phyloP scores from a whole-genome alignment of 768 basidiomycete genomes.

The Filobasidium floriforme region DNA sequence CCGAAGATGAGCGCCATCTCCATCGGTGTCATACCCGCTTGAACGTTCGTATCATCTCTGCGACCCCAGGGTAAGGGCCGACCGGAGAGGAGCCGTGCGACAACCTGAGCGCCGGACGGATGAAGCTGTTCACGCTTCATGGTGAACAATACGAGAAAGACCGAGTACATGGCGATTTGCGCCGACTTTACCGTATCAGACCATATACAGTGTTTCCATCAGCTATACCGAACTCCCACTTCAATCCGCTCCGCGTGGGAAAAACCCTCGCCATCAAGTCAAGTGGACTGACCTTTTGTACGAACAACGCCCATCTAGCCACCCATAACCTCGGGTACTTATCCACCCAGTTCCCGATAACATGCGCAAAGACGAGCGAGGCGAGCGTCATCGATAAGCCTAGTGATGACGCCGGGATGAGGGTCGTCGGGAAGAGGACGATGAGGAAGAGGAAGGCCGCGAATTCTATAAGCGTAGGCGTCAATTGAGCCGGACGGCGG shows the following conservation, averaged over 20 bases:
- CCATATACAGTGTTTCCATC: too few relatives aligned
- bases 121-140: not conserved
- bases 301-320: slow-evolving; percentile 28
- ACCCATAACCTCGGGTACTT: slow-evolving; percentile 27
- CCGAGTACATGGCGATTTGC: slow-evolving; percentile 16
- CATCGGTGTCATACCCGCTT: too few relatives aligned
- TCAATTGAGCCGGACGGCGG: too few relatives aligned
- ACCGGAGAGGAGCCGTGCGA: not conserved
- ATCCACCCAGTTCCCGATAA: slow-evolving; percentile 41
- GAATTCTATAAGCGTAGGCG: slow-evolving; percentile 16
- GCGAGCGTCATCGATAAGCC: slow-evolving; percentile 33
- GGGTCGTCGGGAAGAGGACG: slow-evolving; percentile 37
- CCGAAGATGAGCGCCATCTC: slow-evolving; percentile 24
- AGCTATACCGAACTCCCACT: too few relatives aligned
- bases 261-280: too few relatives aligned
- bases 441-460: slow-evolving; percentile 33
- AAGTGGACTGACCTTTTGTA: slow-evolving; percentile 37
- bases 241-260: too few relatives aligned
- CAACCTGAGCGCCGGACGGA: not conserved
- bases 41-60: not conserved
- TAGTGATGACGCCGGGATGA: slow-evolving; percentile 40
- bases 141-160: slow-evolving; percentile 21
- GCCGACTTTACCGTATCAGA: too few relatives aligned
- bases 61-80: too few relatives aligned
- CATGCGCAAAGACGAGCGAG: slow-evolving; percentile 31